Evolutionary conservation across 2,329 filamentous ascomycete species (phyloP), one percentile per base, ranked within the genome.

Genomic region (Colletotrichum magnum): DNA sequence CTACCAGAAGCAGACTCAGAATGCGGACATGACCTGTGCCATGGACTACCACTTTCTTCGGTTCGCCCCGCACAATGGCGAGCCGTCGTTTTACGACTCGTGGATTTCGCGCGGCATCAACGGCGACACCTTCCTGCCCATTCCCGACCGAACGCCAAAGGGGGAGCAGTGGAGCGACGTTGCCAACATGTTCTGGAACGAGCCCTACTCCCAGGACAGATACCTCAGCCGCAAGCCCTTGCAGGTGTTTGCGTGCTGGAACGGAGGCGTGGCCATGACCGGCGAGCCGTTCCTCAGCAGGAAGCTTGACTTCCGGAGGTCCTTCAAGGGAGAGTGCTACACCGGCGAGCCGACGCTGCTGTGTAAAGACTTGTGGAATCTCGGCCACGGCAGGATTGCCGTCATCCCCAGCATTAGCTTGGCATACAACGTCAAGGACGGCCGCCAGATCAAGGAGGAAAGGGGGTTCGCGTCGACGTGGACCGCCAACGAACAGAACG

Each of bases 201-300:
- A 87, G 36, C 74, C 76, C 0, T 75, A 74, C 0, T 77, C 83
- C 2, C 77, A 73, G 12, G 57, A 69, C 2, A 77, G 83, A 4
- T 83, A 82, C 60, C 56, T 71, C 1, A 68, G 69, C 0, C 75
- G 78, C 18, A 76, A 78, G 21, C 87, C 88, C 1, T 86, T 90
- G 68, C 89, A 90, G 74, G 88, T 89, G 0, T 90, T 88, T 68
- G 75, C 87, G 0, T 90, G 89, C 75, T 90, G 88, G 88, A 89
- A 90, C 70, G 89, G 88, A 2, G 86, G 84, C 0, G 80, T 81
- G 0, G 83, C 81, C 0, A 84, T 90, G 64, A 79, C 77, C 0
- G 87, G 86, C 0, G 77, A 78, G 56, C 85, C 87, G 0, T 74
- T 90, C 10, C 69, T 88, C 6, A 21, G 18, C 7, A 76, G 81